Conservation (phyloP, 371 early-diverging fungal genomes). For the Funneliformis caledonium region DNA sequence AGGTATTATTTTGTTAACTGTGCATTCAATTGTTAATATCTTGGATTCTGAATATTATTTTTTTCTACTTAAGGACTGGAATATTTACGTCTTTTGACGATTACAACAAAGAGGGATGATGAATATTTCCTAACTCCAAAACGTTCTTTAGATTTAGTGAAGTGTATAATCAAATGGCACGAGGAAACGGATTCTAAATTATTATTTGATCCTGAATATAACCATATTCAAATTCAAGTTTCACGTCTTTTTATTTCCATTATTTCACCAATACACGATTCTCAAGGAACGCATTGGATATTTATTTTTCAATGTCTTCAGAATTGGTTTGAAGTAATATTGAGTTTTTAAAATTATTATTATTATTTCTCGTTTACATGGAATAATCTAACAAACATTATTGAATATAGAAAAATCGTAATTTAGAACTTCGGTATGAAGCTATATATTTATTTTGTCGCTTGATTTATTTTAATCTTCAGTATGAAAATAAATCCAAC, state of each 20-base stretch:
- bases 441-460: constrained; percentile 2
- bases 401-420: neutral
- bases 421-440: constrained; percentile 40
- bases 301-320: constrained; percentile 54
- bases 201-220: constrained; percentile 33
- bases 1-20: constrained; percentile 40
- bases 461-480: neutral
- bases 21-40: neutral
- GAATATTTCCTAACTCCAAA: constrained; percentile 54
- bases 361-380: neutral
- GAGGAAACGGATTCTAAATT: constrained; percentile 40
- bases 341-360: neutral
- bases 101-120: constrained; percentile 42
- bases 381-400: neutral
- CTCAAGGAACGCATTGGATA: constrained; percentile 61
- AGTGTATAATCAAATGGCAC: constrained; percentile 54
- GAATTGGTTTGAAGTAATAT: constrained; percentile 49
- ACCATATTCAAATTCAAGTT: constrained; percentile 44
- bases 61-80: neutral
- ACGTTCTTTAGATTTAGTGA: constrained; percentile 55
- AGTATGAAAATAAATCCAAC: neutral
- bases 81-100: constrained; percentile 38
- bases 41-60: neutral
- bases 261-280: constrained; percentile 54
- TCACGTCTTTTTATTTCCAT: constrained; percentile 53